Evolutionary conservation across 2,329 filamentous ascomycete species (phyloP).

Genomic region (Bipolaris victoriae): DNA sequence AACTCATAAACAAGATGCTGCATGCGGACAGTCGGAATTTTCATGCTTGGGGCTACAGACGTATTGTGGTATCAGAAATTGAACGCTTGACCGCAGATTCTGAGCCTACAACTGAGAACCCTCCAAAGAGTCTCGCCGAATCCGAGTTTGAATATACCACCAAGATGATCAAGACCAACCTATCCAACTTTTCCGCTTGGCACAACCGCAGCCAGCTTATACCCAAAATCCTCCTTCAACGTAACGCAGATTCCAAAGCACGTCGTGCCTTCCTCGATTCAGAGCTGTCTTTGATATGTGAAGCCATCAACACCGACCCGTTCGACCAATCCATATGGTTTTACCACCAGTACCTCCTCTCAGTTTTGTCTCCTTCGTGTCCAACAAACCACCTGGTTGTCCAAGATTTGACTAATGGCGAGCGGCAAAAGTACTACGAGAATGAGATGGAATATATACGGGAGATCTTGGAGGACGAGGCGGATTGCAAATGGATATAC

Average conservation of each 20-base stretch:
- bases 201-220: conserved; percentile 88
- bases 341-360: conserved; percentile 88
- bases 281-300: conserved; percentile 77
- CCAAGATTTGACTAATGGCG: conserved; percentile 64
- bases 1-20: conserved; percentile 86
- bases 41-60: conserved; percentile 93
- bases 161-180: conserved; percentile 80
- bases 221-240: conserved; percentile 73
- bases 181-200: conserved; percentile 98
- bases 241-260: conserved; percentile 66
- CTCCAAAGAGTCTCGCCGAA: conserved; percentile 68
- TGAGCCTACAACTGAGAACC: conserved; percentile 2
- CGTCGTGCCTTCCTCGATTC: conserved; percentile 74
- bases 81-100: conserved; percentile 59
- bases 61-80: conserved; percentile 76
- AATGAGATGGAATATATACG: conserved; percentile 77
- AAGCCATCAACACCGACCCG: conserved; percentile 84
- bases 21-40: conserved; percentile 87
- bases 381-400: conserved; percentile 65
- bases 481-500: conserved; percentile 86
- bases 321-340: conserved; percentile 98
- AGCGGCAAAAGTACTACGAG: conserved; percentile 70
- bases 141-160: conserved; percentile 88
- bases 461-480: conserved; percentile 69
- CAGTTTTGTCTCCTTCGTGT: conserved; percentile 62